phyloP scores from a whole-genome alignment of 2,329 filamentous ascomycete genomes.

The Lasiodiplodia sp. region DNA sequence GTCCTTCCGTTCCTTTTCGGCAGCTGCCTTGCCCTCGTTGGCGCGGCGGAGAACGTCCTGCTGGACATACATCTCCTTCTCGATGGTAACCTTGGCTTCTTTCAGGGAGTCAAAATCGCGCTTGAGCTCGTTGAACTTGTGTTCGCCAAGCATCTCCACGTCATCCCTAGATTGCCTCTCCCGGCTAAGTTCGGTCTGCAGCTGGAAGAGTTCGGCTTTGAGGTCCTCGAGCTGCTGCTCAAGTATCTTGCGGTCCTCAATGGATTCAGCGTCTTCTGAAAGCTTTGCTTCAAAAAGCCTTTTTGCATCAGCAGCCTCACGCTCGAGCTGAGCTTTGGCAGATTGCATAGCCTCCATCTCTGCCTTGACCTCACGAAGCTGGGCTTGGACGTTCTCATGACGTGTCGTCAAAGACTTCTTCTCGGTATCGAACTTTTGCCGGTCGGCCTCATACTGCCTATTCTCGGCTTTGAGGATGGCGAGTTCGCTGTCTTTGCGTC shows the following conservation, averaged over 20 bases:
- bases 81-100: constrained; percentile 94
- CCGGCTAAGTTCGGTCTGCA: constrained; percentile 86
- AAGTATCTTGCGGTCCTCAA: constrained; percentile 78
- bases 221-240: constrained; percentile 88
- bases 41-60: constrained; percentile 89
- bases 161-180: constrained; percentile 95
- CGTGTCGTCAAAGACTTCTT: constrained; percentile 74
- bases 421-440: constrained; percentile 79
- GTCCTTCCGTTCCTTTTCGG: constrained; percentile 88
- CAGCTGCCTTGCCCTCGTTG: constrained; percentile 78
- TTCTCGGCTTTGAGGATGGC: constrained; percentile 84
- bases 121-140: constrained; percentile 82
- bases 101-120: constrained; percentile 87
- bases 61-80: constrained; percentile 96
- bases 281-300: constrained; percentile 85
- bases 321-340: constrained; percentile 82
- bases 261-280: constrained; percentile 86
- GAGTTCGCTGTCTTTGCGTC: constrained; percentile 93
- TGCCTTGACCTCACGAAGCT: constrained; percentile 84
- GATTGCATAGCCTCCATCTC: constrained; percentile 87
- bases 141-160: constrained; percentile 86
- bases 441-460: constrained; percentile 82
- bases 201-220: constrained; percentile 82
- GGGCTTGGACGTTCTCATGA: constrained; percentile 78
- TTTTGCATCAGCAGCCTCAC: constrained; percentile 89